Percentiles rank a stretch among this genome's conserved stretches.
These are phyloP conservation scores for Plasmodium sp. DNA, from an alignment of 169 alveolate species.

Conservation along the genomic window DNA sequence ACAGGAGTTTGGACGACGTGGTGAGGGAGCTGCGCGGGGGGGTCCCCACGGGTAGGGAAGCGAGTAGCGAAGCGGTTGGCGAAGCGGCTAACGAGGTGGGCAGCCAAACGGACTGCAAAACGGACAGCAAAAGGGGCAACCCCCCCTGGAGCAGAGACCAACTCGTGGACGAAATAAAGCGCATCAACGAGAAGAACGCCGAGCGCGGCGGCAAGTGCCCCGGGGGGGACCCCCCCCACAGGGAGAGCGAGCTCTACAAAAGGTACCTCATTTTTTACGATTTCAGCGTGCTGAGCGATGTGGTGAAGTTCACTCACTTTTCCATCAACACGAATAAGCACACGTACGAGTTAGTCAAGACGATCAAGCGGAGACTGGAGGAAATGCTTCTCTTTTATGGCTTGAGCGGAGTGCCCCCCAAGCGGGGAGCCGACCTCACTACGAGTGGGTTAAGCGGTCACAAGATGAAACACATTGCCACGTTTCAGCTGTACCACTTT, in stretches of 20 bases:
- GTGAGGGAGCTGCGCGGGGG: neutral
- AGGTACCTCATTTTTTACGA: constrained; percentile 37
- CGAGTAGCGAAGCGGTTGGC: no score
- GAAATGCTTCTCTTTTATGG: constrained; percentile 20
- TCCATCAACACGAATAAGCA: constrained; percentile 43
- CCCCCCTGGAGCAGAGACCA: neutral
- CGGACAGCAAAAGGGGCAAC: neutral
- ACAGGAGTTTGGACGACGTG: constrained; percentile 36
- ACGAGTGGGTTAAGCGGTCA: neutral
- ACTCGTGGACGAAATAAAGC: constrained; percentile 30
- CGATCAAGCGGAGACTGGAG: constrained; percentile 28
- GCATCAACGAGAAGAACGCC: constrained; percentile 9
- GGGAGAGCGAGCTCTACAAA: constrained; percentile 3
- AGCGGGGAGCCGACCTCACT: neutral
- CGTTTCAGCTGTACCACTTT: constrained; percentile 36
- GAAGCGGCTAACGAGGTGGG: neutral
- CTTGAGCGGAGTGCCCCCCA: neutral
- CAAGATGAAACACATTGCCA: constrained; percentile 10
- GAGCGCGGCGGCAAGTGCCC: neutral
- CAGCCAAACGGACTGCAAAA: neutral
- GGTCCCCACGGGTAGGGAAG: neutral
- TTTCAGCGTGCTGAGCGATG: constrained; percentile 30
- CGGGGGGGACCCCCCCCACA: neutral
- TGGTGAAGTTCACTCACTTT: constrained; percentile 30
- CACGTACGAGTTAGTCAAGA: constrained; percentile 40